phyloP scores from a whole-genome alignment of 2,329 filamentous ascomycete genomes.

The Ophiocordyceps sinensis region DNA sequence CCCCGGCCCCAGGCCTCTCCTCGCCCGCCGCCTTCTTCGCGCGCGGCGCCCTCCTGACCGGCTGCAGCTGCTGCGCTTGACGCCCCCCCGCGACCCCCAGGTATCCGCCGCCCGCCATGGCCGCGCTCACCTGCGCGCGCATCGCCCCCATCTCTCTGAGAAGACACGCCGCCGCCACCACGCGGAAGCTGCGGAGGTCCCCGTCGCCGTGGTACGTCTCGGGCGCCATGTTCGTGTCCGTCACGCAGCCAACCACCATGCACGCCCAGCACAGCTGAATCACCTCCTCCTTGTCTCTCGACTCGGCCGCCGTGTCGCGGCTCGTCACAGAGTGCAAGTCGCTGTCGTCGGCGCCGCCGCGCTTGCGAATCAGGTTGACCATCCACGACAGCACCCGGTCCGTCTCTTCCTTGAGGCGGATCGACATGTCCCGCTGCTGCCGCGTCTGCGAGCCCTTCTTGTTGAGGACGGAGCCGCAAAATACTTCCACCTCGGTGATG shows the following conservation, averaged over 20 bases:
- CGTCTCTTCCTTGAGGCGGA: constrained; percentile 36
- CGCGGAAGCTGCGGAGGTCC: constrained; percentile 19
- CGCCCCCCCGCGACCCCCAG: constrained; percentile 6
- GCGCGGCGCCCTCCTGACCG: too few species aligned
- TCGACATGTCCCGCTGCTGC: constrained; percentile 35
- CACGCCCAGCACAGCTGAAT: constrained; percentile 22
- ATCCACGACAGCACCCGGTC: constrained; percentile 29
- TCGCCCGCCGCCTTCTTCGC: too few species aligned
- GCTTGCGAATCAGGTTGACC: constrained; percentile 16
- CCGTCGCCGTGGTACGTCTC: constrained; percentile 4
- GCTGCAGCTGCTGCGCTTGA: background rate
- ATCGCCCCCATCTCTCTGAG: constrained; percentile 13
- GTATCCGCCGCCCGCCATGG: constrained; percentile 9
- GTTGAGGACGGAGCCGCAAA: constrained; percentile 41
- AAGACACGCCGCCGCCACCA: constrained; percentile 22
- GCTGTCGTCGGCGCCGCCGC: background rate
- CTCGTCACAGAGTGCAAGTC: background rate
- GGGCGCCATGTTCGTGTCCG: background rate
- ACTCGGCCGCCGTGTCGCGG: background rate
- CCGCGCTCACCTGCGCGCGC: constrained; percentile 3
- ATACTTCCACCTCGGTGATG: constrained; percentile 37
- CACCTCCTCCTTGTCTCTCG: constrained; percentile 10
- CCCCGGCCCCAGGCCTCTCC: too few species aligned
- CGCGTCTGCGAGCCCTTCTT: constrained; percentile 31
- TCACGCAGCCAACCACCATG: constrained; percentile 13